These are phyloP conservation scores for Chenopodium berlandieri DNA, from an alignment of 148 eudicot genomes.

Conservation along the genomic window DNA sequence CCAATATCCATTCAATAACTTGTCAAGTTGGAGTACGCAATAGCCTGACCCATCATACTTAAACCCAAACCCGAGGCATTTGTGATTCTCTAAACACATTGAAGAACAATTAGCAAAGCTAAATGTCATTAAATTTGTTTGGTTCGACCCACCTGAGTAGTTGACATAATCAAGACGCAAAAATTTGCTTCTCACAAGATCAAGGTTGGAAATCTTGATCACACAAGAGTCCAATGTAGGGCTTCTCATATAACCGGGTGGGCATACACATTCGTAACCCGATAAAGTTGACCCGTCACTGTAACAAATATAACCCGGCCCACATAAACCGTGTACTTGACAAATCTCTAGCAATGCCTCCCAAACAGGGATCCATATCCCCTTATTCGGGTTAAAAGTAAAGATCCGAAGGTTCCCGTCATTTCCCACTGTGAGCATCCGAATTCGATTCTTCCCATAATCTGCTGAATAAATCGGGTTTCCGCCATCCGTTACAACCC, in stretches of 20 bases:
- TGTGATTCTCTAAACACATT: conserved; percentile 36
- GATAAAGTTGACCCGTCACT: conserved; percentile 32
- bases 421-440: conserved; percentile 54
- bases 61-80: conserved; percentile 60
- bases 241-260: conserved; percentile 45
- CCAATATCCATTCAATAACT: conserved; percentile 56
- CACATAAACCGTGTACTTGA: conserved; percentile 56
- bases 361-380: conserved; percentile 55
- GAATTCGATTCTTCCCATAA: conserved; percentile 31
- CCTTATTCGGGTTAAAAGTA: conserved; percentile 33
- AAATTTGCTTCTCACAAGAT: conserved; percentile 36
- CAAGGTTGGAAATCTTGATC: conserved; percentile 28
- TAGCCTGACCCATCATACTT: conserved; percentile 59
- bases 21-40: conserved; percentile 50
- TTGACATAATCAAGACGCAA: conserved; percentile 66
- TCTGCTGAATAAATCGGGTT: conserved; percentile 35
- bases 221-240: conserved; percentile 27
- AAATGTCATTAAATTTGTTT: conserved; percentile 9
- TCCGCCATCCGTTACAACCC: conserved; percentile 6
- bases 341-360: conserved; percentile 50
- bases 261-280: conserved; percentile 53
- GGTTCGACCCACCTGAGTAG: conserved; percentile 44
- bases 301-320: conserved; percentile 55
- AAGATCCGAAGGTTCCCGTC: conserved; percentile 66
- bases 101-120: conserved; percentile 38